Evolutionary conservation across 306 rosid genomes (phyloP), one percentile per base, ranked within the genome.

Genomic region (Quercus ilex): DNA sequence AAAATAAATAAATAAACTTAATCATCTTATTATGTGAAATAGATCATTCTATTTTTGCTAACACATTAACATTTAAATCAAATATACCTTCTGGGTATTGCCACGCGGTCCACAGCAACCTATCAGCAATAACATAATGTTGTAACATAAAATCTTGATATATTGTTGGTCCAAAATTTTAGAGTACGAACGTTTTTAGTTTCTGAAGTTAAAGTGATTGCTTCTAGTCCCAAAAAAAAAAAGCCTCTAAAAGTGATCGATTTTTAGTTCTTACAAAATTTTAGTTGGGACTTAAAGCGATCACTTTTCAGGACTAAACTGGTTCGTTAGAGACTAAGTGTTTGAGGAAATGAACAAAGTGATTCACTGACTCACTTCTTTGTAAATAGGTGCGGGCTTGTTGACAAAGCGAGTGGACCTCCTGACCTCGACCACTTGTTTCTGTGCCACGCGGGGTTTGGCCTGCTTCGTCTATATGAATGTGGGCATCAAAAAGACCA

Each of bases 351-450:
- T 58, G 1, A 23, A 21, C 17, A 35, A 55, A 9, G 64, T n/a
- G 51, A 38, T 43, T 25, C 55, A 75, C 23, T 10, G 6, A 80
- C 69, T 23, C n/a, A 41, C 46, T 41, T 41, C 46, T 41, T 8
- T 41, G 46, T 41, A 41, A 1, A 41, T 8, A 41, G 46, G 46
- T 41, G 46, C 46, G 8, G 12, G 88, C 67, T 65, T 15, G 52
- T 86, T 89, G 21, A 92, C 93, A 21, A 91, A 92, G 14, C 93
- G 97, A 81, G 85, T 64, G 14, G 97, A 91, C 74, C 98, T 88
- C 81, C 97, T 86, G 13, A 94, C 92, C 8, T 33, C 87, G 52
- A 88, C 89, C 4, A 80, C 69, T 69, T 89, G 82, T 79, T 87
- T 92, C 76, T 88, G 71, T 5, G 17, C 25, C 7, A 62, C 57